Evolutionary conservation across 2,329 filamentous ascomycete genomes (phyloP).

Genomic region (Chaetomiaceae sp.): DNA sequence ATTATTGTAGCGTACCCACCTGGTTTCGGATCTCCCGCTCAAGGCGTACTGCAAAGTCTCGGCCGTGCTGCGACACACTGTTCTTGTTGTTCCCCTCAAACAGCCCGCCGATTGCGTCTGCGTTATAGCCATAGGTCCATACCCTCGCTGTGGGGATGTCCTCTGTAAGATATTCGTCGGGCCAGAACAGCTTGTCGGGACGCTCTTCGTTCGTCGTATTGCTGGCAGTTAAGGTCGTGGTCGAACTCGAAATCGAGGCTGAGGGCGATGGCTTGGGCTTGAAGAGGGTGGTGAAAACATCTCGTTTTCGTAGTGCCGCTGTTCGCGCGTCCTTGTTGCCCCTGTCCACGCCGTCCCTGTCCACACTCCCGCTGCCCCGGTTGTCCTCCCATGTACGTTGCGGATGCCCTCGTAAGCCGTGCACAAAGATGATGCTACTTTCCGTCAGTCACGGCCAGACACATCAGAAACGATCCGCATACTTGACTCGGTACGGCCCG

Average conservation of each 20-base stretch:
- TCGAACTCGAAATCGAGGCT: no score
- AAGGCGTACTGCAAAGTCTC: conserved; percentile 28
- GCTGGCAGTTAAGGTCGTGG: background rate
- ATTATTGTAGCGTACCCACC: conserved; percentile 1
- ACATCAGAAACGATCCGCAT: background rate
- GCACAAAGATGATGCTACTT: conserved; percentile 33
- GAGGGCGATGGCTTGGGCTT: background rate
- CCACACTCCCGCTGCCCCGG: no score
- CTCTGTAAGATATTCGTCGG: conserved; percentile 32
- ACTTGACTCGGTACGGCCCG: conserved; percentile 13
- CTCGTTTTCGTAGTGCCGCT: conserved; percentile 9
- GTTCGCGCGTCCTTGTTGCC: conserved; percentile 3
- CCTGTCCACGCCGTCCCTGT: background rate
- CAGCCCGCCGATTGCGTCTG: conserved; percentile 33
- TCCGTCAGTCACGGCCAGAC: background rate
- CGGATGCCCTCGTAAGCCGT: conserved; percentile 34
- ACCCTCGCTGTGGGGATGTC: conserved; percentile 34
- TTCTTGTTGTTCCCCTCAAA: conserved; percentile 36
- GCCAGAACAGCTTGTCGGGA: conserved; percentile 31
- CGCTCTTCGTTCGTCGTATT: background rate
- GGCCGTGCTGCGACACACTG: conserved; percentile 35
- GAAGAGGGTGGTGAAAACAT: conserved; percentile 9
- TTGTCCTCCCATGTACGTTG: conserved; percentile 31
- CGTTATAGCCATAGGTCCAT: conserved; percentile 40
- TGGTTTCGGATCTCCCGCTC: conserved; percentile 31